Percentiles rank a stretch among this genome's conserved stretches.
These are phyloP conservation scores for Kalmusia sp. DNA, from an alignment of 2,329 filamentous ascomycete genomes.

Conservation along the genomic window DNA sequence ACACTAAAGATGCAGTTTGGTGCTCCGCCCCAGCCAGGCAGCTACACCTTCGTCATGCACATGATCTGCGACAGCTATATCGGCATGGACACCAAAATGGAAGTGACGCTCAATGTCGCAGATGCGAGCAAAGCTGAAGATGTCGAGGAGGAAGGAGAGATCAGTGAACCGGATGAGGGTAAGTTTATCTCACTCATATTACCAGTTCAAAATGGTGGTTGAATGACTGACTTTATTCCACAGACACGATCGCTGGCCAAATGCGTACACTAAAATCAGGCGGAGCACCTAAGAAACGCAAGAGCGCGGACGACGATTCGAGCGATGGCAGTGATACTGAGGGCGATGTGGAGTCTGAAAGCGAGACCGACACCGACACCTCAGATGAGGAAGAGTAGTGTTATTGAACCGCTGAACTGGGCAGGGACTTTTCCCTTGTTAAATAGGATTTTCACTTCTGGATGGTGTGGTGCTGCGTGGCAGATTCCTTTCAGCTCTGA, in stretches of 20 bases:
- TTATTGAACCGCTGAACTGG: no score
- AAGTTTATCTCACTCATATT: constrained; percentile 50
- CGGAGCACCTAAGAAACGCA: constrained; percentile 64
- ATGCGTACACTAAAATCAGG: constrained; percentile 86
- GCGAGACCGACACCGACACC: constrained; percentile 56
- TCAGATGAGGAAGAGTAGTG: constrained; percentile 52
- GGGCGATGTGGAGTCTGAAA: constrained; percentile 65
- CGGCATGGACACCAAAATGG: constrained; percentile 90
- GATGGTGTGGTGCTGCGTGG: neutral
- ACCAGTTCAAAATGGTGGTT: constrained; percentile 5
- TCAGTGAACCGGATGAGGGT: constrained; percentile 98
- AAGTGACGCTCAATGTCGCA: constrained; percentile 87
- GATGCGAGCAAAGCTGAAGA: constrained; percentile 84
- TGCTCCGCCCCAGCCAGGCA: constrained; percentile 87
- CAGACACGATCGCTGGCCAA: constrained; percentile 88
- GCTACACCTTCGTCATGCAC: constrained; percentile 95
- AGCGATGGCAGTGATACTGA: constrained; percentile 67
- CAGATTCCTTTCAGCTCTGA: neutral
- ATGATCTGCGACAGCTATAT: constrained; percentile 94
- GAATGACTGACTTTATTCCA: constrained; percentile 31
- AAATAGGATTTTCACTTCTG: neutral
- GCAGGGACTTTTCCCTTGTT: neutral
- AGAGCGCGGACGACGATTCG: constrained; percentile 66
- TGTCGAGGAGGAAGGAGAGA: constrained; percentile 88
- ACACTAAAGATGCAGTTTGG: constrained; percentile 98